phyloP scores from a whole-genome alignment of 1,284 basidiomycete genomes.

The Neotropicomus parvogracilis region DNA sequence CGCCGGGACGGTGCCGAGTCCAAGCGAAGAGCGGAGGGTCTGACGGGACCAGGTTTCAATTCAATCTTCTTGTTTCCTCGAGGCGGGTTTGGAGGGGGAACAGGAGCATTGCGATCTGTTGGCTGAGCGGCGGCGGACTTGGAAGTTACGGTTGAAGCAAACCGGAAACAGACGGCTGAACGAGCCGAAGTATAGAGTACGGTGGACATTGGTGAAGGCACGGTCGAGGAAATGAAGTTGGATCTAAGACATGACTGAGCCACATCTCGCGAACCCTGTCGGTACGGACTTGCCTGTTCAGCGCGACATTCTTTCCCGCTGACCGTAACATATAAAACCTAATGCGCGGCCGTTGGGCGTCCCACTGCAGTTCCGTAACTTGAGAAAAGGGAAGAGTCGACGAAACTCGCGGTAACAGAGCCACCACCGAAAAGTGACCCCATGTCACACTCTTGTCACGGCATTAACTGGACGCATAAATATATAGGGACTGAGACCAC shows the following conservation, averaged over 20 bases:
- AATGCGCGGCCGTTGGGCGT: constrained; percentile 10
- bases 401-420: too few species aligned
- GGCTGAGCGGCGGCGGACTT: constrained; percentile 21
- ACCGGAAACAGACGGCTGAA: constrained; percentile 8
- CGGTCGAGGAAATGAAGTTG: constrained; percentile 16
- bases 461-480: not conserved
- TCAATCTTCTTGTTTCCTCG: constrained; percentile 61
- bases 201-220: not conserved
- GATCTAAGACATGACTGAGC: constrained; percentile 16
- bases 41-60: constrained; percentile 62
- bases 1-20: constrained; percentile 13
- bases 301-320: constrained; percentile 26
- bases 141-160: constrained; percentile 31
- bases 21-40: constrained; percentile 35
- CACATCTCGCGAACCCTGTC: not conserved
- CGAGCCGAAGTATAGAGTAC: not conserved
- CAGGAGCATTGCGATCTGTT: constrained; percentile 18
- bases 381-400: not conserved
- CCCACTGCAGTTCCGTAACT: constrained; percentile 11
- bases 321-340: constrained; percentile 34
- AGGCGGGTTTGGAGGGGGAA: constrained; percentile 20
- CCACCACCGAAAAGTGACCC: not conserved
- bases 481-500: too few species aligned
- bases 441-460: constrained; percentile 19
- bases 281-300: constrained; percentile 27